Evolutionary conservation across 1,284 basidiomycete genomes (phyloP).

Genomic region (Cutaneotrichosporon cyanovorans): DNA sequence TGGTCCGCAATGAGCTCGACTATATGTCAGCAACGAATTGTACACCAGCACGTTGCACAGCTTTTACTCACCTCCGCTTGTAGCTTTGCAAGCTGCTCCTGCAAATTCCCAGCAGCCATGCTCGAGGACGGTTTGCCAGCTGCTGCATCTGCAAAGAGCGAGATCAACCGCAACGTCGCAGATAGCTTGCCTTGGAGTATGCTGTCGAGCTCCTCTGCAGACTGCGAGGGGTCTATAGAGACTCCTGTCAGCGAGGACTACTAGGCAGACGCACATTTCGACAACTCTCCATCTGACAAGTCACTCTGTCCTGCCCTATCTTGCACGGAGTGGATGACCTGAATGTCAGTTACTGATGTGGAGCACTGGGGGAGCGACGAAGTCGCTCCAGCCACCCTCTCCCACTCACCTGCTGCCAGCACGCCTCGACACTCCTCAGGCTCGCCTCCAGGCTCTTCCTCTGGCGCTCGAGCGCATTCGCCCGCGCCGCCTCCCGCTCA

Average conservation of each 20-base stretch:
- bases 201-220: slow-evolving; percentile 26
- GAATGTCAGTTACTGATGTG: slow-evolving; percentile 31
- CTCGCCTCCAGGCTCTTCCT: slow-evolving; percentile 68
- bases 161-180: slow-evolving; percentile 27
- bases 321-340: slow-evolving; percentile 35
- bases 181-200: slow-evolving; percentile 29
- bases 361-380: too few species aligned
- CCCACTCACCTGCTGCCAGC: slow-evolving; percentile 75
- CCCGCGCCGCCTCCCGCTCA: slow-evolving; percentile 59
- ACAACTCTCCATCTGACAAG: slow-evolving; percentile 12
- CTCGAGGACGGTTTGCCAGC: slow-evolving; percentile 5
- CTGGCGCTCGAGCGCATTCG: slow-evolving; percentile 65
- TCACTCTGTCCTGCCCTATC: slow-evolving; percentile 21
- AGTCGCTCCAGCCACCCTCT: too few species aligned
- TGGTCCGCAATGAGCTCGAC: slow-evolving; percentile 39
- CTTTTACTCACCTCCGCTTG: slow-evolving; percentile 29
- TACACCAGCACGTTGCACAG: slow-evolving; percentile 4
- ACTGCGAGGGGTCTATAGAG: slow-evolving; percentile 21
- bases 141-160: slow-evolving; percentile 21
- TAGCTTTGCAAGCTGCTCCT: slow-evolving; percentile 15
- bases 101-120: slow-evolving; percentile 3
- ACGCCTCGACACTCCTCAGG: slow-evolving; percentile 73
- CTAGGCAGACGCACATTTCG: slow-evolving; percentile 10
- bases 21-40: neutral
- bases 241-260: slow-evolving; percentile 16